phyloP scores from a whole-genome alignment of 192 early-diverging fungal genomes.

The Entrophospora sp. region DNA sequence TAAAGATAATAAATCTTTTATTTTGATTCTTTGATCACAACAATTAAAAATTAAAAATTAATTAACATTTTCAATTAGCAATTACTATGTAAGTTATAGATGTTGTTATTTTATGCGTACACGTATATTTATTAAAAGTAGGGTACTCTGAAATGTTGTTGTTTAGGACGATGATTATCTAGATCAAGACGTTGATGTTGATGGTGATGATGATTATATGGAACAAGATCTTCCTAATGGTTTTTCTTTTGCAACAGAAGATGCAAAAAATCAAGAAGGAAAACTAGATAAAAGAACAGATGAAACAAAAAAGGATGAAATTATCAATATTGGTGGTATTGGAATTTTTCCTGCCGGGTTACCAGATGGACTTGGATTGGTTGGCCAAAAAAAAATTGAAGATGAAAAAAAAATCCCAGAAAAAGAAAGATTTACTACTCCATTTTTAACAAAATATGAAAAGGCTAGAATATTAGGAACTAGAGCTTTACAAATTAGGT shows the following conservation, averaged over 20 bases:
- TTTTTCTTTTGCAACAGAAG: no score
- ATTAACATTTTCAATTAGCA: no score
- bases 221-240: not conserved
- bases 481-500: conserved; percentile 88
- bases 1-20: no score
- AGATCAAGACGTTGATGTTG: conserved; percentile 3
- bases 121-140: no score
- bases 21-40: no score
- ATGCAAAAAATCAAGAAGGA: no score
- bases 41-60: no score
- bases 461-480: conserved; percentile 82
- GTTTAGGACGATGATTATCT: not conserved
- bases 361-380: conserved; percentile 5
- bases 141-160: no score
- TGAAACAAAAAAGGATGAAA: not conserved
- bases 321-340: not conserved
- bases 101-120: no score
- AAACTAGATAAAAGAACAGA: no score
- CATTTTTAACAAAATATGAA: conserved; percentile 99
- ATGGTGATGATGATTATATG: conserved; percentile 11
- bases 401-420: conserved; percentile 22
- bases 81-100: no score
- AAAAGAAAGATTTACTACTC: conserved; percentile 88
- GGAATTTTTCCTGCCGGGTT: conserved; percentile 7
- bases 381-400: no score